Conservation (phyloP, 768 basidiomycete species). For the Paxillus ammoniavirescens region DNA sequence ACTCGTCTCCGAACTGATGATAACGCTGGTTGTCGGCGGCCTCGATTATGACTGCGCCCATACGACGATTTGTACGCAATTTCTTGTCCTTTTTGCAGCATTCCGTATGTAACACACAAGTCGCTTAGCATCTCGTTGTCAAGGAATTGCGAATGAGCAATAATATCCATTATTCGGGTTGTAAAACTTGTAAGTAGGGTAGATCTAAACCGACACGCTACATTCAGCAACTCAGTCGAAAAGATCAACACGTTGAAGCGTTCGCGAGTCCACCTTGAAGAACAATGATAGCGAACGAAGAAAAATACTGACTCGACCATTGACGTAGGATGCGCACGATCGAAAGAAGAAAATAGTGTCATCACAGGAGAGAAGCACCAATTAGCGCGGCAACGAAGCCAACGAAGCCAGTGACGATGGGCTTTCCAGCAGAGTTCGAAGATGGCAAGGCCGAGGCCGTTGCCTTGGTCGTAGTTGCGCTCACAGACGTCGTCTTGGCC, state of each 20-base stretch:
- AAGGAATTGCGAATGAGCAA: slow-evolving; percentile 1
- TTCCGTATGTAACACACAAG: not conserved
- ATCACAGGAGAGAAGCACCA: slow-evolving; percentile 21
- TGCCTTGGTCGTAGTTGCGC: not conserved
- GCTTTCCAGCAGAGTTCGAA: slow-evolving; percentile 21
- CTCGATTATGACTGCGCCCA: too few relatives aligned
- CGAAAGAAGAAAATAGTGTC: not conserved
- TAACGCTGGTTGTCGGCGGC: too few relatives aligned
- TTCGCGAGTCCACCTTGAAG: not conserved
- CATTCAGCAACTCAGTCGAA: slow-evolving; percentile 7
- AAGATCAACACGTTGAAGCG: not conserved
- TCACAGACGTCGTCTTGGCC: not conserved
- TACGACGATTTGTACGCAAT: too few relatives aligned
- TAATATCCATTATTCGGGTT: slow-evolving; percentile 1
- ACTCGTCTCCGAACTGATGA: not conserved
- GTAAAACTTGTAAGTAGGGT: not conserved
- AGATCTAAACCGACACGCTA: not conserved
- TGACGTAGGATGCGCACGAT: not conserved
- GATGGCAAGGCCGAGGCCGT: slow-evolving; percentile 2
- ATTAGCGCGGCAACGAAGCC: slow-evolving; percentile 22
- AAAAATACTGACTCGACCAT: not conserved
- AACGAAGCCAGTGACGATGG: slow-evolving; percentile 22
- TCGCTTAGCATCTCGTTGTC: not conserved
- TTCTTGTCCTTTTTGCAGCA: too few relatives aligned
- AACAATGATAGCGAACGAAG: not conserved